Conservation (phyloP, 169 alveolate genomes). For the Plasmodium adleri region DNA sequence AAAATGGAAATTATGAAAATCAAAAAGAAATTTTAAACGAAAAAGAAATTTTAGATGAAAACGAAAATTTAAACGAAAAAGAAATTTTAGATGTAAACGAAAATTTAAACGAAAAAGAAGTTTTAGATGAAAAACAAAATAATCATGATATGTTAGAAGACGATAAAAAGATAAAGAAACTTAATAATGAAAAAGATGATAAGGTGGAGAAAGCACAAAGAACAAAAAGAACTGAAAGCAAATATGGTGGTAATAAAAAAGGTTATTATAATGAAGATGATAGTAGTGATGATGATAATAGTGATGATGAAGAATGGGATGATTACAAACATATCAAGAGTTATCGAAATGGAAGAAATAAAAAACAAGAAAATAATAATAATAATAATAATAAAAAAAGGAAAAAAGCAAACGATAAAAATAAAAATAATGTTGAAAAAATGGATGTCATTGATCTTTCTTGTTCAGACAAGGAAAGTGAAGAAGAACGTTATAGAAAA, state of each 20-base stretch:
- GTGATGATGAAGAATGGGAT: too few relatives aligned
- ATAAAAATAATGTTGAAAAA: neutral
- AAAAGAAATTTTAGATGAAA: neutral
- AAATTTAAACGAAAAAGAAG: neutral
- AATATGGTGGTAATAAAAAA: neutral
- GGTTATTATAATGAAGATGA: slow-evolving; percentile 4
- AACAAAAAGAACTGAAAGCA: neutral
- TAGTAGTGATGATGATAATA: slow-evolving; percentile 1
- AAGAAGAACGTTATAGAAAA: too few relatives aligned
- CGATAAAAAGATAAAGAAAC: neutral
- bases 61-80: neutral
- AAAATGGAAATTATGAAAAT: neutral
- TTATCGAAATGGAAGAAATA: neutral
- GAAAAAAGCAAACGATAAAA: neutral
- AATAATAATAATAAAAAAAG: neutral
- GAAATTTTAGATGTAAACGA: neutral
- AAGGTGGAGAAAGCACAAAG: neutral
- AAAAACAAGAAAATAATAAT: neutral
- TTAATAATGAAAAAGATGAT: neutral
- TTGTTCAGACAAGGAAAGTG: too few relatives aligned
- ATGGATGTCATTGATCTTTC: too few relatives aligned
- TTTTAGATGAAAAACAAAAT: neutral
- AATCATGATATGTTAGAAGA: slow-evolving; percentile 6
- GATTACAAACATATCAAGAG: too few relatives aligned
- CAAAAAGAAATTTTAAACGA: neutral